Conservation (phyloP, 2,329 filamentous ascomycete species). For the Drechslerella dactyloides region DNA sequence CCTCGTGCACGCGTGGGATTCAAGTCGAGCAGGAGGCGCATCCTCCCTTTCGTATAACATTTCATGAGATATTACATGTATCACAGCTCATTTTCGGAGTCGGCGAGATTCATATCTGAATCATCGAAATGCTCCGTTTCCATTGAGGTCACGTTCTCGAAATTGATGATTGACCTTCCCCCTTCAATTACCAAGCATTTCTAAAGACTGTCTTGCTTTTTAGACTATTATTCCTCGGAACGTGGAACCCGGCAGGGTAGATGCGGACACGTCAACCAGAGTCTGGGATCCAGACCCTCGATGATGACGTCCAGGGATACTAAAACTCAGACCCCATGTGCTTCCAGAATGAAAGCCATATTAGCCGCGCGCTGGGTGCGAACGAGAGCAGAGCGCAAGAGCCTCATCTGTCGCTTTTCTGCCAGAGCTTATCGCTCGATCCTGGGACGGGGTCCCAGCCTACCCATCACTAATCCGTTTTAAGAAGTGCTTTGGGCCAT, state of each 20-base stretch:
- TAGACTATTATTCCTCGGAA: not conserved
- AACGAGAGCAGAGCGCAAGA: constrained; percentile 21
- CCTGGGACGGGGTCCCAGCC: not conserved
- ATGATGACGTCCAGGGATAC: constrained; percentile 41
- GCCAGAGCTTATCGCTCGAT: not conserved
- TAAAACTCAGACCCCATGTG: constrained; percentile 5
- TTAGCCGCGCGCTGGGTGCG: constrained; percentile 48
- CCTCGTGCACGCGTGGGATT: too few species aligned
- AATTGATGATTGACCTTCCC: not conserved
- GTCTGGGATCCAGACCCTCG: constrained; percentile 7
- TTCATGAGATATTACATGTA: constrained; percentile 24
- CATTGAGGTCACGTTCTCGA: not conserved
- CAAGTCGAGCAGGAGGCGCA: too few species aligned
- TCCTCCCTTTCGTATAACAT: not conserved
- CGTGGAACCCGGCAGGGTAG: constrained; percentile 13
- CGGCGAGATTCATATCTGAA: constrained; percentile 29
- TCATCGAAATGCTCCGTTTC: not conserved
- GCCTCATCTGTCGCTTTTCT: constrained; percentile 29
- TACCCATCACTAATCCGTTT: constrained; percentile 30
- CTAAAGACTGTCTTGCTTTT: not conserved
- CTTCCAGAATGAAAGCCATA: constrained; percentile 22
- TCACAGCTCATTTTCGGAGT: constrained; percentile 24
- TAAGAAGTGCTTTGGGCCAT: constrained; percentile 40
- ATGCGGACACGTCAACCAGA: constrained; percentile 31
- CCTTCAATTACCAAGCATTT: not conserved